Percentiles rank a stretch among this genome's conserved stretches.
phyloP scores from a whole-genome alignment of 805 yeast species.

The Naumovozyma baii region DNA sequence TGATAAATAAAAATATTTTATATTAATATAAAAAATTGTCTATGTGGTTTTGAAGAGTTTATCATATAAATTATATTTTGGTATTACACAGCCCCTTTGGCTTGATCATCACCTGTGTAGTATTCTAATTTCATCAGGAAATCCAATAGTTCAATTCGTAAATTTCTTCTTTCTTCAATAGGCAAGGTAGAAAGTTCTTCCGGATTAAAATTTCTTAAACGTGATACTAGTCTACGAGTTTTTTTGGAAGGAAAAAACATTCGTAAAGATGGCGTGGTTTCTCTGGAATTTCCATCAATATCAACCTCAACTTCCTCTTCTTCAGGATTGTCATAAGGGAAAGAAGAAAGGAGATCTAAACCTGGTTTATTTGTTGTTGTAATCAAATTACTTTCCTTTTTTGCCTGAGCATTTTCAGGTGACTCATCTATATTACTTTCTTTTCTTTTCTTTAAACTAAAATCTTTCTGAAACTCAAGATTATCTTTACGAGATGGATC shows the following conservation, averaged over 20 bases:
- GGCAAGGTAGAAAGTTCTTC: constrained; percentile 10
- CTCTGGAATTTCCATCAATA: constrained; percentile 2
- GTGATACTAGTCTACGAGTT: constrained; percentile 12
- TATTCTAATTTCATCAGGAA: constrained; percentile 21
- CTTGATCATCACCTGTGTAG: constrained; percentile 2
- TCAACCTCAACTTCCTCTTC: neutral
- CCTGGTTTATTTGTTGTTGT: neutral
- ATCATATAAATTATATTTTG: neutral
- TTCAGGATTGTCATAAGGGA: neutral
- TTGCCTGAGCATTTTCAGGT: too few relatives aligned
- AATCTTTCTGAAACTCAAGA: neutral
- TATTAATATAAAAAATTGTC: too few relatives aligned
- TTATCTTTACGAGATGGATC: neutral
- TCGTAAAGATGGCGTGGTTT: constrained; percentile 9
- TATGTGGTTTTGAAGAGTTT: too few relatives aligned
- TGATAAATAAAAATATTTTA: too few relatives aligned
- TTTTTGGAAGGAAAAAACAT: constrained; percentile 15
- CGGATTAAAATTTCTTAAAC: constrained; percentile 11
- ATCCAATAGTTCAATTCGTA: constrained; percentile 18
- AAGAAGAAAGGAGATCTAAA: neutral
- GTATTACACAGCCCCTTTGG: neutral
- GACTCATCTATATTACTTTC: too few relatives aligned
- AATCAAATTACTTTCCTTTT: neutral
- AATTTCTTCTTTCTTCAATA: constrained; percentile 16
- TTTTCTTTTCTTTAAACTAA: too few relatives aligned